phyloP scores from a whole-genome alignment of 768 basidiomycete species.

The Cystobasidium onofrii region DNA sequence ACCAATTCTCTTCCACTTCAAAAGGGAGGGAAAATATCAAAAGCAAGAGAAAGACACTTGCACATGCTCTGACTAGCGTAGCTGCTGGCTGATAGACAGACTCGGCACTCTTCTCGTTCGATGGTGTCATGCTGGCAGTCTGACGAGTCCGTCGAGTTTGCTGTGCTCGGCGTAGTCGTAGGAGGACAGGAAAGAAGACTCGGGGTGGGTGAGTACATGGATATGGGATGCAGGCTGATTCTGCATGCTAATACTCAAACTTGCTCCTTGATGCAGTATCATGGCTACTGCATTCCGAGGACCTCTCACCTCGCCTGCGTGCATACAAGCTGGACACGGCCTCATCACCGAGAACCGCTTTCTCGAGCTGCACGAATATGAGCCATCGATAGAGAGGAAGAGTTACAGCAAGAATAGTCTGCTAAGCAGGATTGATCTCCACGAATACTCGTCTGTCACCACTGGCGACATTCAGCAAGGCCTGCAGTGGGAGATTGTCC shows the following conservation, averaged over 20 bases:
- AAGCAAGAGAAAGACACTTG: too few relatives aligned
- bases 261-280: not conserved
- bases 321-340: conserved; percentile 7
- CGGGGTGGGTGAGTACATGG: not conserved
- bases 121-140: not conserved
- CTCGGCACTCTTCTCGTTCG: too few relatives aligned
- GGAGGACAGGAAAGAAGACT: not conserved
- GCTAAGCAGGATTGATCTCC: not conserved
- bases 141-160: not conserved
- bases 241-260: not conserved
- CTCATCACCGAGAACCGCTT: not conserved
- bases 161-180: not conserved
- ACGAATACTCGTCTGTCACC: not conserved
- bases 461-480: conserved; percentile 13
- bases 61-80: too few relatives aligned
- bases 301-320: not conserved
- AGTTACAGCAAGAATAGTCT: not conserved
- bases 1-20: not conserved
- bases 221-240: not conserved
- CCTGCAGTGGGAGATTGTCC: conserved; percentile 11
- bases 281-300: not conserved
- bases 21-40: too few relatives aligned
- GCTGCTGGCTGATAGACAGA: too few relatives aligned
- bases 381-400: not conserved
- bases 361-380: conserved; percentile 10